Percentiles rank a stretch among this genome's conserved stretches.
Evolutionary conservation across 23 red algal genomes (phyloP).

Genomic region (Pyropia haitanensis): DNA sequence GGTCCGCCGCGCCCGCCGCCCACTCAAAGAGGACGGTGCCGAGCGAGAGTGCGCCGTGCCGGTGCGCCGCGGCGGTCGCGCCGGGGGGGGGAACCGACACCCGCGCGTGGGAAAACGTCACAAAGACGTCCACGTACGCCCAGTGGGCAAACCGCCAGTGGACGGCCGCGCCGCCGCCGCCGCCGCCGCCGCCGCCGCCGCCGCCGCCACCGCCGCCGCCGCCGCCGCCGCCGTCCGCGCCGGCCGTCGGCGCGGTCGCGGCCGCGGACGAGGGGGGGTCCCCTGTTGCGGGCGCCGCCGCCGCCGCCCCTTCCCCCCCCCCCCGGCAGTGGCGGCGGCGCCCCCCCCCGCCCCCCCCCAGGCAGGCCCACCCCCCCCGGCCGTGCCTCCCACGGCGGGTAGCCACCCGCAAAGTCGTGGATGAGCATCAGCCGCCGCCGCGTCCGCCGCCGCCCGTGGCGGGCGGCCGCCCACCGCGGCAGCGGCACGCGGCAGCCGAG

Average conservation of each 20-base stretch:
- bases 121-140: slow-evolving; percentile 82
- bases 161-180: no score
- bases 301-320: no score
- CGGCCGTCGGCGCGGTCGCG: no score
- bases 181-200: no score
- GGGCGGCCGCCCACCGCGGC: slow-evolving; percentile 11
- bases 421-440: slow-evolving; percentile 27
- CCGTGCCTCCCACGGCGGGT: slow-evolving; percentile 27
- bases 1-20: slow-evolving; percentile 25
- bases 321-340: background rate
- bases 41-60: slow-evolving; percentile 49
- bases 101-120: slow-evolving; percentile 71
- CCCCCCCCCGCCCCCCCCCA: background rate
- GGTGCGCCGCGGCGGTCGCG: slow-evolving; percentile 65
- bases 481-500: slow-evolving; percentile 24
- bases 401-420: slow-evolving; percentile 39
- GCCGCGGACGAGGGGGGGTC: no score
- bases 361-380: slow-evolving; percentile 15
- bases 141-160: slow-evolving; percentile 61
- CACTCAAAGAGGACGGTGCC: slow-evolving; percentile 71
- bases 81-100: slow-evolving; percentile 59
- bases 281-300: no score
- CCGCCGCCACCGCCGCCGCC: no score
- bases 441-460: slow-evolving; percentile 12
- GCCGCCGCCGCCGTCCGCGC: no score